Evolutionary conservation across 176 grass and related monocot genomes (phyloP).

Genomic region (Stipa capillata): DNA sequence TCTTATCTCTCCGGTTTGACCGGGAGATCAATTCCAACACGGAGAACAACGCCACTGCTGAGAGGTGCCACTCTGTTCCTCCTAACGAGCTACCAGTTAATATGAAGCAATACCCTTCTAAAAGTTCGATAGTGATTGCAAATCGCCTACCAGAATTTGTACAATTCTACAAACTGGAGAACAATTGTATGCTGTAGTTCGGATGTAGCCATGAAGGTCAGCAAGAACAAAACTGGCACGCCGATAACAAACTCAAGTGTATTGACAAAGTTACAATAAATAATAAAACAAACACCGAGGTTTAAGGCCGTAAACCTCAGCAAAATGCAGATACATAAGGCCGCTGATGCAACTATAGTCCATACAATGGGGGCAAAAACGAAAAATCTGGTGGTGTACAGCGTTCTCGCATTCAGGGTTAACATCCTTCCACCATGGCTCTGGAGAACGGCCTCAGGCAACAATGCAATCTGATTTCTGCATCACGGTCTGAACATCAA

Average conservation of each 20-base stretch:
- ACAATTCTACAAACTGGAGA: not conserved
- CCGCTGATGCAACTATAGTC: conserved; percentile 33
- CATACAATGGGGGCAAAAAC: not conserved
- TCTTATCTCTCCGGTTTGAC: no score
- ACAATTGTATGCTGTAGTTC: not conserved
- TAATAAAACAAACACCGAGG: conserved; percentile 28
- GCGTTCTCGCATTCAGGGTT: not conserved
- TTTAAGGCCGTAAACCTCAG: conserved; percentile 25
- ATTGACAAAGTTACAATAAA: conserved; percentile 33
- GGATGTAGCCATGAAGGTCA: not conserved
- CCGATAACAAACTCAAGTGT: not conserved
- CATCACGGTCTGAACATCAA: not conserved
- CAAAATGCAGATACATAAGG: conserved; percentile 32
- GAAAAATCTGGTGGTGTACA: conserved; percentile 15
- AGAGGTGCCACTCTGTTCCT: no score
- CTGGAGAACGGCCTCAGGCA: not conserved
- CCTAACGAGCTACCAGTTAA: no score
- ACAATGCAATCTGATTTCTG: conserved; percentile 5
- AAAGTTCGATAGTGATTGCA: not conserved
- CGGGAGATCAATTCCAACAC: no score
- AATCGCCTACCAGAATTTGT: not conserved
- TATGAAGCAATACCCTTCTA: not conserved
- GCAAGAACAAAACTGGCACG: conserved; percentile 12
- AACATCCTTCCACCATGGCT: conserved; percentile 8
- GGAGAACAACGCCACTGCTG: no score